phyloP scores from a whole-genome alignment of 495 filamentous ascomycete genomes.

The Podospora pseudocomata region DNA sequence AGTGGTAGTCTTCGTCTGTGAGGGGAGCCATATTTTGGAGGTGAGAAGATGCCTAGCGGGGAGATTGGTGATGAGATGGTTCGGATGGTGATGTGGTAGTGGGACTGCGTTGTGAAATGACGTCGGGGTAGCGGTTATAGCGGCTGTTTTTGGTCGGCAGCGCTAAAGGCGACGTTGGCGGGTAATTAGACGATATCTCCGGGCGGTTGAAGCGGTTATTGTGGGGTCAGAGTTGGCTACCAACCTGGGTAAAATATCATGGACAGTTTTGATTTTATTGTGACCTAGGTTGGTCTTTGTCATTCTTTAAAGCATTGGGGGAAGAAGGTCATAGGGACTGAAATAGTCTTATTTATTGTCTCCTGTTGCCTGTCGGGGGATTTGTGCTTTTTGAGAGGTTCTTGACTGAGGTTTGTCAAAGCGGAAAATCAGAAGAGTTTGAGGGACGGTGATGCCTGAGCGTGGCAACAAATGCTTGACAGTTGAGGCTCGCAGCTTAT shows the following conservation, averaged over 20 bases:
- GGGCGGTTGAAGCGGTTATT: neutral
- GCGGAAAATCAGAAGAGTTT: neutral
- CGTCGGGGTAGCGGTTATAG: neutral
- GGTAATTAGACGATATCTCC: neutral
- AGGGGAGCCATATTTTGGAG: slow-evolving; percentile 21
- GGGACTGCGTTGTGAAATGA: neutral
- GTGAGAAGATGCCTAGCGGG: neutral
- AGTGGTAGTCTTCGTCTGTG: slow-evolving; percentile 54
- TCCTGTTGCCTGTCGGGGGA: neutral
- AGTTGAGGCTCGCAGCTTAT: neutral
- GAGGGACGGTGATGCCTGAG: neutral
- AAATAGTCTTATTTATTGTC: neutral
- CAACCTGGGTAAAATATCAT: too few relatives aligned
- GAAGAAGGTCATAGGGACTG: neutral
- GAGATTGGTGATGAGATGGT: neutral
- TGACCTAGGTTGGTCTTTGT: too few relatives aligned
- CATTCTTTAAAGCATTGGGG: neutral
- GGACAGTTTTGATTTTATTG: too few relatives aligned
- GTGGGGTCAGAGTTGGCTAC: too few relatives aligned
- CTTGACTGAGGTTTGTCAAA: neutral
- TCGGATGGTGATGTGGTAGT: neutral
- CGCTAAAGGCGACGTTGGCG: neutral
- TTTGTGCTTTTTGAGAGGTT: too few relatives aligned
- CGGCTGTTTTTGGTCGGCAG: neutral
- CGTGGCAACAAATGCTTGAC: neutral